Evolutionary conservation across 1,284 basidiomycete species (phyloP).

Genomic region (Ganoderma boninense): DNA sequence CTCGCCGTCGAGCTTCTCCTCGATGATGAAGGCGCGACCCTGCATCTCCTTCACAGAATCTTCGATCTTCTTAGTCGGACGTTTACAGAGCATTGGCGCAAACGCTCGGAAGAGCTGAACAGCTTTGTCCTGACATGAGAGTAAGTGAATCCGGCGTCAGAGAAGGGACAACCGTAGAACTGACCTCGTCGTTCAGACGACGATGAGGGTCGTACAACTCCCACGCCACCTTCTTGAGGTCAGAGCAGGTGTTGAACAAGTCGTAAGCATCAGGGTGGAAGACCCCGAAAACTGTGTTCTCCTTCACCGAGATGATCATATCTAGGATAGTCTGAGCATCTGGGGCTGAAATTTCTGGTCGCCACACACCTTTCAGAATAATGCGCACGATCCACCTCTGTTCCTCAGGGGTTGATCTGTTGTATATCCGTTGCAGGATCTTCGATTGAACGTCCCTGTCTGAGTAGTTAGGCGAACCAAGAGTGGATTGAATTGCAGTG

Average conservation of each 20-base stretch:
- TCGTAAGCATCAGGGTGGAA: slow-evolving; percentile 93
- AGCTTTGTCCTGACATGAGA: slow-evolving; percentile 69
- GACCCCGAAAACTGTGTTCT: slow-evolving; percentile 86
- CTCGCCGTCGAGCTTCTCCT: slow-evolving; percentile 97
- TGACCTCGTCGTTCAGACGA: slow-evolving; percentile 69
- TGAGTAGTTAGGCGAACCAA: slow-evolving; percentile 9
- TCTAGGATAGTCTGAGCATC: slow-evolving; percentile 50
- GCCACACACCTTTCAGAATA: slow-evolving; percentile 84
- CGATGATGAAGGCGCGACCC: slow-evolving; percentile 80
- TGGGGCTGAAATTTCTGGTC: background rate
- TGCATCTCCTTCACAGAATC: slow-evolving; percentile 87
- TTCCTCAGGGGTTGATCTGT: slow-evolving; percentile 81
- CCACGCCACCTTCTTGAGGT: slow-evolving; percentile 91
- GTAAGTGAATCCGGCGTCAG: background rate
- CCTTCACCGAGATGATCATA: slow-evolving; percentile 83
- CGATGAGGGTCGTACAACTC: slow-evolving; percentile 73
- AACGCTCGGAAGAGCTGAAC: slow-evolving; percentile 87
- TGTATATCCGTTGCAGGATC: slow-evolving; percentile 80
- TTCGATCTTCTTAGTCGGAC: slow-evolving; percentile 81
- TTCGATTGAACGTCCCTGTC: slow-evolving; percentile 78
- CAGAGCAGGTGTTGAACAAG: slow-evolving; percentile 93
- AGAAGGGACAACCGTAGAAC: slow-evolving; percentile 1
- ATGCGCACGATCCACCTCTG: slow-evolving; percentile 94
- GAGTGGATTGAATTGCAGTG: background rate
- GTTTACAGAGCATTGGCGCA: slow-evolving; percentile 92